These are phyloP conservation scores for Dendrocalamus sinicus DNA, from an alignment of 176 grass and related monocot species.

Conservation along the genomic window DNA sequence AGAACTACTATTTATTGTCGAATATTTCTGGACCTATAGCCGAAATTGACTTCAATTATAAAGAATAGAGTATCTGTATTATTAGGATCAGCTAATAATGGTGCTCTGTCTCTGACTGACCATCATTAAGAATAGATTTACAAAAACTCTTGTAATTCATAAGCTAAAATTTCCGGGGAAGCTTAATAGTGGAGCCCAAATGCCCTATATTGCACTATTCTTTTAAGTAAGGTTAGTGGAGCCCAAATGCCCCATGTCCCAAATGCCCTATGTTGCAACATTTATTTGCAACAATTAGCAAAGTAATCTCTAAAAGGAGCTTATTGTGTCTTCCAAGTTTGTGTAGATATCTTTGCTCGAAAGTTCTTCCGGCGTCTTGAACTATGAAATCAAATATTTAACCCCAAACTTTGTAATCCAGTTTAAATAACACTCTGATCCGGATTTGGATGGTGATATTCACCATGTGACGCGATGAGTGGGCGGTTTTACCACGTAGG, in stretches of 20 bases:
- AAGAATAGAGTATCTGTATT: background rate
- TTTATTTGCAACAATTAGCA: conserved; percentile 1
- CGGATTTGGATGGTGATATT: too few relatives aligned
- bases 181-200: too few relatives aligned
- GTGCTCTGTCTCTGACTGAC: background rate
- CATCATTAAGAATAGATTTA: background rate
- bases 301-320: background rate
- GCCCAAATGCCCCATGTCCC: too few relatives aligned
- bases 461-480: too few relatives aligned
- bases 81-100: background rate
- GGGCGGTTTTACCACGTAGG: too few relatives aligned
- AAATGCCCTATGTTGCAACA: too few relatives aligned
- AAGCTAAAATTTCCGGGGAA: background rate
- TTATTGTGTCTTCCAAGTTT: background rate
- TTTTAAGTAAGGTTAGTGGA: too few relatives aligned
- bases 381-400: too few relatives aligned
- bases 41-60: background rate
- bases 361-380: too few relatives aligned
- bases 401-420: too few relatives aligned
- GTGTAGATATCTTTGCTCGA: conserved; percentile 4
- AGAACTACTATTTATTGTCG: background rate
- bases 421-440: too few relatives aligned
- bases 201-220: too few relatives aligned
- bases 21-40: background rate
- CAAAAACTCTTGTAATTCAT: background rate